A percentile compares a stretch with the other conserved stretches of the same genome.
phyloP scores from a whole-genome alignment of 768 basidiomycete genomes.

The Lentinula edodes region DNA sequence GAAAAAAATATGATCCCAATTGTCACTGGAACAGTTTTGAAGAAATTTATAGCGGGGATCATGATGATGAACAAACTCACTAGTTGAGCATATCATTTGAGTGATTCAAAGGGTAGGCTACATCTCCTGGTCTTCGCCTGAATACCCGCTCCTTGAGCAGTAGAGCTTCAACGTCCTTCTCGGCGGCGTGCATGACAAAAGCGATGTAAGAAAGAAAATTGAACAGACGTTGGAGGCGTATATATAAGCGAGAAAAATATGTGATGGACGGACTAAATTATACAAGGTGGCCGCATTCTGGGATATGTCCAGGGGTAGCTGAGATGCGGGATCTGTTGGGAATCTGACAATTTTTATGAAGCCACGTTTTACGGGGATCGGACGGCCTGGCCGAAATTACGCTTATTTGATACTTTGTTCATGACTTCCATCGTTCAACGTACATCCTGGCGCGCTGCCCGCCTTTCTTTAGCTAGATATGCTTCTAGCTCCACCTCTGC shows the following conservation, averaged over 20 bases:
- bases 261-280: slow-evolving; percentile 16
- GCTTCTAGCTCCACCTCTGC: slow-evolving; percentile 11
- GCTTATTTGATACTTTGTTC: slow-evolving; percentile 1
- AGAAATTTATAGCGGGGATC: background rate
- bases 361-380: background rate
- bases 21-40: slow-evolving; percentile 43
- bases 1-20: slow-evolving; percentile 69
- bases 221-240: background rate
- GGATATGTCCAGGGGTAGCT: background rate
- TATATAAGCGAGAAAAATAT: slow-evolving; percentile 11
- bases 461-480: slow-evolving; percentile 11
- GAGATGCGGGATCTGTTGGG: background rate
- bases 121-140: slow-evolving; percentile 39
- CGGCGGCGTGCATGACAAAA: slow-evolving; percentile 18
- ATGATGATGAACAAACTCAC: slow-evolving; percentile 30
- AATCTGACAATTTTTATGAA: background rate
- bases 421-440: slow-evolving; percentile 29
- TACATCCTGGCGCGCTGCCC: slow-evolving; percentile 28
- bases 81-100: slow-evolving; percentile 45
- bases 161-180: slow-evolving; percentile 42
- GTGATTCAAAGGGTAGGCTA: slow-evolving; percentile 54
- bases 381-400: background rate
- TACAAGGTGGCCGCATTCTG: slow-evolving; percentile 4
- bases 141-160: slow-evolving; percentile 33
- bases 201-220: slow-evolving; percentile 10